Evolutionary conservation across 1,139 yeast species (phyloP).

Genomic region (Candida glucosophila): DNA sequence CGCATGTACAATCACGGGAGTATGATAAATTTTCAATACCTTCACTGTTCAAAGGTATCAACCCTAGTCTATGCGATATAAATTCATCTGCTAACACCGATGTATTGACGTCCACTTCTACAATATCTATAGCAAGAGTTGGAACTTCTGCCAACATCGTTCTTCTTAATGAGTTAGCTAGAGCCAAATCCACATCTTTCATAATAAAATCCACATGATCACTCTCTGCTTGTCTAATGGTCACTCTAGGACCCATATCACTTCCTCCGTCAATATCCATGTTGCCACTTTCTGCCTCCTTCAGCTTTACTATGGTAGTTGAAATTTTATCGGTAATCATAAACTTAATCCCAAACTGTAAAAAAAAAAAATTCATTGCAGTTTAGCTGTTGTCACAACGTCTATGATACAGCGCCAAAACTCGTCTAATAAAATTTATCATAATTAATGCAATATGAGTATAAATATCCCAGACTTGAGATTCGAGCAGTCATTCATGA

Average conservation of each 20-base stretch:
- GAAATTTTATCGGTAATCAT: no score
- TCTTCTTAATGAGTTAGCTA: conserved; percentile 89
- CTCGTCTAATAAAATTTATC: neutral
- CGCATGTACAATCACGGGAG: conserved; percentile 95
- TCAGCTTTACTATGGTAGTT: no score
- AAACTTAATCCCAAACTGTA: no score
- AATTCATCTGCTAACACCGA: conserved; percentile 96
- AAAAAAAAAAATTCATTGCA: no score
- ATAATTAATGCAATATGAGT: conserved; percentile 1
- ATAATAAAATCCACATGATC: conserved; percentile 89
- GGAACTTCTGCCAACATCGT: conserved; percentile 95
- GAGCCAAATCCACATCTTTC: conserved; percentile 77
- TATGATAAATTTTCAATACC: conserved; percentile 75
- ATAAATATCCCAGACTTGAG: conserved; percentile 55
- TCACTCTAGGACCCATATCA: conserved; percentile 60
- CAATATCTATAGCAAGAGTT: conserved; percentile 89
- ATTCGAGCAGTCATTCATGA: conserved; percentile 52
- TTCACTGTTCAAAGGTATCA: conserved; percentile 78
- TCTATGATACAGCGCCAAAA: neutral
- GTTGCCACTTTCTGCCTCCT: conserved; percentile 4
- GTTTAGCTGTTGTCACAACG: conserved; percentile 1
- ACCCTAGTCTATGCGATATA: conserved; percentile 85
- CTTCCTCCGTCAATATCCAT: conserved; percentile 33
- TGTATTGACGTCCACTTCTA: conserved; percentile 88
- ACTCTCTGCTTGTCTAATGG: conserved; percentile 75